These are phyloP conservation scores for Colletotrichum brevisporum DNA, from an alignment of 2,329 filamentous ascomycete genomes.

Conservation along the genomic window DNA sequence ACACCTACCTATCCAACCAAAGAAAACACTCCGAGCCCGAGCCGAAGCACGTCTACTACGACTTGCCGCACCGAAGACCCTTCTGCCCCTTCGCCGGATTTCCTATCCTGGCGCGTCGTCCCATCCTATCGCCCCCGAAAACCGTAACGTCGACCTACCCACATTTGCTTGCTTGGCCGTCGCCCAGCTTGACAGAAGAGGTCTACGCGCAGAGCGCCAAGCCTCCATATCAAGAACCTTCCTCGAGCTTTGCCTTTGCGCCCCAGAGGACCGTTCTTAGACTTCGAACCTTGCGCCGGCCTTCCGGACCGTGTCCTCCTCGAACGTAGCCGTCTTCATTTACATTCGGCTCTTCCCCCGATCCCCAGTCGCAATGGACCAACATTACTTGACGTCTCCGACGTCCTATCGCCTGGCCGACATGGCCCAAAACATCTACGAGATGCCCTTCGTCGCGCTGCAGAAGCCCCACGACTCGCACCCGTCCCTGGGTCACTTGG, in stretches of 20 bases:
- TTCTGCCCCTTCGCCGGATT: background rate
- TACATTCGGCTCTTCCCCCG: background rate
- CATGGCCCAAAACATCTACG: constrained; percentile 55
- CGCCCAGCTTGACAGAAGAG: constrained; percentile 21
- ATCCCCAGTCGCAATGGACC: constrained; percentile 29
- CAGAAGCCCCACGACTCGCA: constrained; percentile 66
- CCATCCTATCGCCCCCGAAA: constrained; percentile 26
- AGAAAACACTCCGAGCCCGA: too few relatives aligned
- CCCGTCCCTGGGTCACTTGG: constrained; percentile 77
- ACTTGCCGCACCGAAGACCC: background rate
- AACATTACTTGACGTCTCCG: constrained; percentile 56
- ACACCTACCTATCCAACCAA: too few relatives aligned
- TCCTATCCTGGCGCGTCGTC: constrained; percentile 9
- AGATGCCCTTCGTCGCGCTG: constrained; percentile 58
- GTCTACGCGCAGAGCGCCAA: constrained; percentile 38
- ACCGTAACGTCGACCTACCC: constrained; percentile 19
- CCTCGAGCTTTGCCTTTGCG: constrained; percentile 15
- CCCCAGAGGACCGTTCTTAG: constrained; percentile 6
- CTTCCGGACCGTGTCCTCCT: constrained; percentile 12
- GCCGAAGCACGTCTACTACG: too few relatives aligned
- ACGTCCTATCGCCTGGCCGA: constrained; percentile 60
- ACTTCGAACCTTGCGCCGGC: constrained; percentile 14
- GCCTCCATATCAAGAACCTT: constrained; percentile 29
- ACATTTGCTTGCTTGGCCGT: constrained; percentile 25
- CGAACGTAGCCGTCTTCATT: background rate